Conservation (phyloP, 2,329 filamentous ascomycete genomes). For the Apiospora arundinis region DNA sequence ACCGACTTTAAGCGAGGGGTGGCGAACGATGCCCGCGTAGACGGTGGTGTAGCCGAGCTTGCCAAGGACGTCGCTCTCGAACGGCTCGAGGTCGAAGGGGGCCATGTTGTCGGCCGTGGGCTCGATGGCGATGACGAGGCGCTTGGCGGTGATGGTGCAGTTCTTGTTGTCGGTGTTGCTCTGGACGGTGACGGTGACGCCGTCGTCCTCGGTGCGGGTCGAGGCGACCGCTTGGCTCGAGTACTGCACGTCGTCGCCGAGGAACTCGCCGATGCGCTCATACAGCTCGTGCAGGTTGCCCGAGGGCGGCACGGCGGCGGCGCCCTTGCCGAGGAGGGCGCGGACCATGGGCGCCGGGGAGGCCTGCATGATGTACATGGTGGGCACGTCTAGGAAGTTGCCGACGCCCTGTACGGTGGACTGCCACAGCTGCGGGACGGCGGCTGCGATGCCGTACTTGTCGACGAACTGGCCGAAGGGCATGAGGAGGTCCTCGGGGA, state of each 20-base stretch:
- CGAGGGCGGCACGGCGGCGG: background rate
- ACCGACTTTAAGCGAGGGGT: conserved; percentile 3
- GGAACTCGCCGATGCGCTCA: background rate
- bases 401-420: conserved; percentile 28
- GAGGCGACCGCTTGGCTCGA: background rate
- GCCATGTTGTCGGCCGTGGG: conserved; percentile 13
- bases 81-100: background rate
- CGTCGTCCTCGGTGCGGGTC: background rate
- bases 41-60: conserved; percentile 6
- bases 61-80: background rate
- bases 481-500: conserved; percentile 17
- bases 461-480: background rate
- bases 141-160: background rate
- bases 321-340: background rate
- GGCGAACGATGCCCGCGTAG: conserved; percentile 11
- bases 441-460: conserved; percentile 1
- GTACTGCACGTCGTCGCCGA: conserved; percentile 12
- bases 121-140: conserved; percentile 10
- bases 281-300: conserved; percentile 22
- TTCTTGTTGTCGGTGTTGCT: background rate
- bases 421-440: background rate
- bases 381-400: conserved; percentile 4
- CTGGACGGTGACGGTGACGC: background rate
- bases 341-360: background rate
- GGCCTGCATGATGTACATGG: conserved; percentile 17